These are phyloP conservation scores for Sugiyamaella grinbergsii DNA, from an alignment of 1,139 yeast species.

Conservation along the genomic window DNA sequence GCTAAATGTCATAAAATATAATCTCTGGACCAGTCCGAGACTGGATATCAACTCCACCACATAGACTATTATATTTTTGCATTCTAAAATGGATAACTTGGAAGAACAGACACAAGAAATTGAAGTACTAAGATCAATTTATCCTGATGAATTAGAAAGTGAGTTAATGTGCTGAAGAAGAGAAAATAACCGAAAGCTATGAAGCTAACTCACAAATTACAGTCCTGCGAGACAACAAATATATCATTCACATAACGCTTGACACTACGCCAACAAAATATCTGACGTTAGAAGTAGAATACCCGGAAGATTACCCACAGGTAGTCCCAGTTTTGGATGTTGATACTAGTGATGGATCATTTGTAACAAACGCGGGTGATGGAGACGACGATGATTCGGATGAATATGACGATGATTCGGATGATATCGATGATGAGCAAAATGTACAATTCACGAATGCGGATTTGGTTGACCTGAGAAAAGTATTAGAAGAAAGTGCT, in stretches of 20 bases:
- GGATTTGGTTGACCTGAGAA: constrained; percentile 50
- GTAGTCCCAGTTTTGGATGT: constrained; percentile 59
- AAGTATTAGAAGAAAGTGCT: constrained; percentile 52
- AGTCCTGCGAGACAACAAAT: constrained; percentile 31
- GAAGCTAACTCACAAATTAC: neutral
- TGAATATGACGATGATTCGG: constrained; percentile 23
- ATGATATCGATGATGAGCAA: constrained; percentile 30
- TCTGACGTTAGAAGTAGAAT: constrained; percentile 58
- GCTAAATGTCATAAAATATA: neutral
- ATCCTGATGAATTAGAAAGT: constrained; percentile 78
- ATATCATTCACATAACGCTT: constrained; percentile 46
- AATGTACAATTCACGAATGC: constrained; percentile 32
- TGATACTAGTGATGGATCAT: constrained; percentile 43
- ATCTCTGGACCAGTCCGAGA: no score
- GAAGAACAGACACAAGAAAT: constrained; percentile 42
- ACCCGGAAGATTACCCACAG: constrained; percentile 73
- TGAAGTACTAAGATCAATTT: constrained; percentile 76
- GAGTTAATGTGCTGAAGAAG: constrained; percentile 22
- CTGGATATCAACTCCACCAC: no score
- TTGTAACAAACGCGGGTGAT: constrained; percentile 45
- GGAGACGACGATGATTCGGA: constrained; percentile 46
- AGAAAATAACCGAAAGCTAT: constrained; percentile 31
- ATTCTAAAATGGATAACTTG: constrained; percentile 52
- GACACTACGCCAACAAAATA: constrained; percentile 61
- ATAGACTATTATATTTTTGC: neutral